A percentile compares a stretch with the other conserved stretches of the same genome.
Conservation (phyloP, 2,329 filamentous ascomycete genomes). For the Cytospora schulzeri region DNA sequence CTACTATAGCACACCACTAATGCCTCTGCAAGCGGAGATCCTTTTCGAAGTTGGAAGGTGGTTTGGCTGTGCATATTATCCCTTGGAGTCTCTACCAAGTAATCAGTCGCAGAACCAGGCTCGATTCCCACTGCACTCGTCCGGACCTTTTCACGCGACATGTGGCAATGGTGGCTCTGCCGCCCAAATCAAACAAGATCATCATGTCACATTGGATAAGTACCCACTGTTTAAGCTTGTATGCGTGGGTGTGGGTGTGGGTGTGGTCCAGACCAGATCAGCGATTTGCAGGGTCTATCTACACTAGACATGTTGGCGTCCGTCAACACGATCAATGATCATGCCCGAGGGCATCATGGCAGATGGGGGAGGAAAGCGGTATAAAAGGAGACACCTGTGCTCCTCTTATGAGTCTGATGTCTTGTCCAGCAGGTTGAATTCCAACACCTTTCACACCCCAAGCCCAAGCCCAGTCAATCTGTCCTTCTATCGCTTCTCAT, state of each 20-base stretch:
- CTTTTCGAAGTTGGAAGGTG: constrained; percentile 21
- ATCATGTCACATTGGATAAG: constrained; percentile 4
- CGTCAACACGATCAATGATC: not conserved
- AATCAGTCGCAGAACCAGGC: not conserved
- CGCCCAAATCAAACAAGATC: constrained; percentile 1
- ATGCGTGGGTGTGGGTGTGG: not conserved
- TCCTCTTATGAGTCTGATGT: not conserved
- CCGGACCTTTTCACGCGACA: not conserved
- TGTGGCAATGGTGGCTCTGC: not conserved
- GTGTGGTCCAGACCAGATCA: constrained; percentile 9
- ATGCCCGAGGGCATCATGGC: not conserved
- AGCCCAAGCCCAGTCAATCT: not conserved
- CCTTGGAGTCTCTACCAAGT: not conserved
- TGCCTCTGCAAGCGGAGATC: constrained; percentile 16
- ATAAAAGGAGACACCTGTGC: not conserved
- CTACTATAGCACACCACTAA: not conserved
- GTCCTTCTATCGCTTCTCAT: not conserved
- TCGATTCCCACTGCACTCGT: not conserved
- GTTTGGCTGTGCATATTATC: not conserved
- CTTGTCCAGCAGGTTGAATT: not conserved
- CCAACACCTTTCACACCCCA: not conserved
- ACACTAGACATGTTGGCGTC: not conserved
- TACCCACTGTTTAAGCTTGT: not conserved
- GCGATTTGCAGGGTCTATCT: not conserved
- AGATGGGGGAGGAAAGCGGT: not conserved